phyloP scores from a whole-genome alignment of 768 basidiomycete genomes.

The Phlegmacium glaucopus region DNA sequence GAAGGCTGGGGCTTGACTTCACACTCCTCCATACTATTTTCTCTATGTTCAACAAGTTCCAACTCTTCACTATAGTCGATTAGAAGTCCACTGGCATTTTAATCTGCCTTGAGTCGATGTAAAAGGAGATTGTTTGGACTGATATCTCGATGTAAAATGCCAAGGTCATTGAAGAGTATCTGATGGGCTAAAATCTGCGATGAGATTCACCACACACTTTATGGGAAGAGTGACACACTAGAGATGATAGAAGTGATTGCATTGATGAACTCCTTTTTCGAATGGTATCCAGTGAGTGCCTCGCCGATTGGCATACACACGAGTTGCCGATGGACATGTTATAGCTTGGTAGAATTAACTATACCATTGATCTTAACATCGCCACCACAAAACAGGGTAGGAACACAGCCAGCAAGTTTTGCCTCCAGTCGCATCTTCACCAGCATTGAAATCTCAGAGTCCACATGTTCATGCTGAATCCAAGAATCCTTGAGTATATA shows the following conservation, averaged over 20 bases:
- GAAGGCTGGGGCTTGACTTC: not conserved
- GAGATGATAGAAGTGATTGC: conserved; percentile 5
- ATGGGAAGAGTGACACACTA: not conserved
- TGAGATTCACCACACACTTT: not conserved
- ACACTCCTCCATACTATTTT: no score
- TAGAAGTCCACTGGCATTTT: no score
- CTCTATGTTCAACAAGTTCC: no score
- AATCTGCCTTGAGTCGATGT: not conserved
- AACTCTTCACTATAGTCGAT: no score
- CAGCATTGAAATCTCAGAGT: conserved; percentile 3
- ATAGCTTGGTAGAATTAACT: not conserved
- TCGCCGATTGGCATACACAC: conserved; percentile 10
- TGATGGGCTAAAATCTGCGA: not conserved
- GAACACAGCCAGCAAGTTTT: not conserved
- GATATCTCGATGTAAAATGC: conserved; percentile 6
- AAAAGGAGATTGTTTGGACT: conserved; percentile 5
- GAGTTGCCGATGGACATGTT: conserved; percentile 2
- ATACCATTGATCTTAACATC: not conserved
- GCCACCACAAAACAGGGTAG: conserved; percentile 3
- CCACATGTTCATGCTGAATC: not conserved
- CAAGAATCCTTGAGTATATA: conserved; percentile 10
- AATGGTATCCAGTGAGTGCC: conserved; percentile 9
- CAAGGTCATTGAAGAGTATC: not conserved
- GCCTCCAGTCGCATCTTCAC: not conserved
- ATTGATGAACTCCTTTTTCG: conserved; percentile 5